Conservation (phyloP, 768 basidiomycete genomes). For the Lactarius pseudohatsudake region DNA sequence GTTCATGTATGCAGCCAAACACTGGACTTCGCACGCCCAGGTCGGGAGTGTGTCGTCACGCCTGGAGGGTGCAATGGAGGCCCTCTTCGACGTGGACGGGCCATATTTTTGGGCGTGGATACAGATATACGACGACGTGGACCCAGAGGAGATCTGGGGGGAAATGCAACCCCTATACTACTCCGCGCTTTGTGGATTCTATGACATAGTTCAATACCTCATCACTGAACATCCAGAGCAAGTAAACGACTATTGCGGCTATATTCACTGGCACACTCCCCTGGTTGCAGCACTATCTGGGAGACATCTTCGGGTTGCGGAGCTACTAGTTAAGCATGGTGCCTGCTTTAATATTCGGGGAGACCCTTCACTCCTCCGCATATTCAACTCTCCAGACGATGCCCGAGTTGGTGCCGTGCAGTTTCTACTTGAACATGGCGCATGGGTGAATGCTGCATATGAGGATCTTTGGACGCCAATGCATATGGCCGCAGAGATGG, state of each 20-base stretch:
- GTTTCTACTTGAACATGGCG: background rate
- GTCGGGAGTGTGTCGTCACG: background rate
- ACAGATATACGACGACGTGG: background rate
- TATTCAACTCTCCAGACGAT: background rate
- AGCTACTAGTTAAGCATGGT: background rate
- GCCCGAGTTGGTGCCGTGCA: background rate
- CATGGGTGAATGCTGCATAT: background rate
- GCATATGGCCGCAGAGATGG: background rate
- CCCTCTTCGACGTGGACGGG: background rate
- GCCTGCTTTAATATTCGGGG: background rate
- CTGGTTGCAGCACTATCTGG: background rate
- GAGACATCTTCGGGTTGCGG: background rate
- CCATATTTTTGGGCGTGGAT: background rate
- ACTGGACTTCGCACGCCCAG: background rate
- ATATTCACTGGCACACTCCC: background rate
- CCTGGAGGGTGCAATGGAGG: background rate
- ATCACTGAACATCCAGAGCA: background rate
- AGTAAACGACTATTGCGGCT: background rate
- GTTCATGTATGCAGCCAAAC: background rate
- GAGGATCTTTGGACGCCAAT: background rate
- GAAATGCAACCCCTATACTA: background rate
- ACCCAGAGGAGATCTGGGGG: too few relatives aligned
- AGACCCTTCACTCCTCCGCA: background rate
- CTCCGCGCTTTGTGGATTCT: background rate
- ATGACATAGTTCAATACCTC: background rate